phyloP scores from a whole-genome alignment of 345 rosid genomes.

The Mercurialis annua region DNA sequence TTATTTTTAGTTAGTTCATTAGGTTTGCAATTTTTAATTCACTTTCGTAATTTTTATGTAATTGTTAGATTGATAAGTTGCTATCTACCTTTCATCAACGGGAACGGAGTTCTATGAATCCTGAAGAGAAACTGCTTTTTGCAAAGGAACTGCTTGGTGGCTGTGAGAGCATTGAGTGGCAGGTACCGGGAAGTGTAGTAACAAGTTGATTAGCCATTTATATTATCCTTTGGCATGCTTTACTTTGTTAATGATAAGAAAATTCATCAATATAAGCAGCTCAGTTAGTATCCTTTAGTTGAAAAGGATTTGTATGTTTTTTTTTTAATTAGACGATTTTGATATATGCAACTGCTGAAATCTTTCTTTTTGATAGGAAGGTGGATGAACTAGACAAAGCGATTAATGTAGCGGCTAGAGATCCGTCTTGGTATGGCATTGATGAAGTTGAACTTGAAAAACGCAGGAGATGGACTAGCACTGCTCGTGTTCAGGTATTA shows the following conservation, averaged over 20 bases:
- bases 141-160: conserved; percentile 64
- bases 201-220: background rate
- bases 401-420: conserved; percentile 78
- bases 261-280: background rate
- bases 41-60: conserved; percentile 5
- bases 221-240: background rate
- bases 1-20: background rate
- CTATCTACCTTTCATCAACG: conserved; percentile 79
- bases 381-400: conserved; percentile 97
- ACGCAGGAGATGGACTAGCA: conserved; percentile 88
- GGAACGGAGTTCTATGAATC: conserved; percentile 62
- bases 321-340: conserved; percentile 4
- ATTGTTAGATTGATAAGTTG: conserved; percentile 80
- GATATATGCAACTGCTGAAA: conserved; percentile 43
- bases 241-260: conserved; percentile 2
- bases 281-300: background rate
- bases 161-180: conserved; percentile 96
- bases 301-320: background rate
- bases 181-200: conserved; percentile 43
- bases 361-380: conserved; percentile 66
- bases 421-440: conserved; percentile 89
- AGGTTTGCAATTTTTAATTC: background rate
- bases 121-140: conserved; percentile 61
- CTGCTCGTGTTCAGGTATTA: conserved; percentile 72
- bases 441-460: conserved; percentile 78